Evolutionary conservation across 2,329 filamentous ascomycete genomes (phyloP).

Genomic region (Arthrobotrys entomopaga): DNA sequence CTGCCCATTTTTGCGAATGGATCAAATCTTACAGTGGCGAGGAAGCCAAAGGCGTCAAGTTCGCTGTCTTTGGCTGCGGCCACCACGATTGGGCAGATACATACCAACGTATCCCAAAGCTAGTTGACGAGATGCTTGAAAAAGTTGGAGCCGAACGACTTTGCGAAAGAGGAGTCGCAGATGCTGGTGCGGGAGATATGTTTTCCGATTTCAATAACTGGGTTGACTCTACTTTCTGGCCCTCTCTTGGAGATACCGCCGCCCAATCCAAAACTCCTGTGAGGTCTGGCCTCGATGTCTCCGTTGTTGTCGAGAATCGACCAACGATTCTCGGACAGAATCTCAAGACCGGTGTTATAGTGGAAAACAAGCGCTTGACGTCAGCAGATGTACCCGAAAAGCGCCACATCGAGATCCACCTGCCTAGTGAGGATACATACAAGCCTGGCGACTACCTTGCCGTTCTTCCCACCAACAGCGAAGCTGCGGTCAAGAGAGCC

Average conservation of each 20-base stretch:
- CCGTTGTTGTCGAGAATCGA: constrained; percentile 61
- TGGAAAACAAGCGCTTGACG: constrained; percentile 68
- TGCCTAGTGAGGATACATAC: constrained; percentile 75
- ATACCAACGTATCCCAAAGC: constrained; percentile 74
- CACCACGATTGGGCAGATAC: constrained; percentile 69
- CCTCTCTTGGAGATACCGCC: constrained; percentile 63
- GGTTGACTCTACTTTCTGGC: constrained; percentile 71
- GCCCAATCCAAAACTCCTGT: constrained; percentile 59
- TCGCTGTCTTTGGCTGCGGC: constrained; percentile 77
- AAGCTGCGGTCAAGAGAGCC: constrained; percentile 70
- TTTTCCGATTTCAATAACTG: constrained; percentile 75
- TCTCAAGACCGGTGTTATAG: constrained; percentile 71
- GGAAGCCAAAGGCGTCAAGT: constrained; percentile 69
- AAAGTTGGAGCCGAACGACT: constrained; percentile 66
- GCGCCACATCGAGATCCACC: constrained; percentile 73
- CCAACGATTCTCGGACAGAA: constrained; percentile 72
- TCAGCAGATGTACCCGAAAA: constrained; percentile 68
- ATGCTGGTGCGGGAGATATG: constrained; percentile 73
- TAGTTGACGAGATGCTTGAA: constrained; percentile 69
- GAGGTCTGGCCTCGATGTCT: constrained; percentile 53
- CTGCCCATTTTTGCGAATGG: constrained; percentile 75
- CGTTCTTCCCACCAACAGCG: constrained; percentile 76
- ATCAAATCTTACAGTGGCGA: constrained; percentile 67
- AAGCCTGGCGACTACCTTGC: constrained; percentile 80
- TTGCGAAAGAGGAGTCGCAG: constrained; percentile 68